phyloP scores from a whole-genome alignment of 2,329 filamentous ascomycete species.

The Penicillium verrucosum region DNA sequence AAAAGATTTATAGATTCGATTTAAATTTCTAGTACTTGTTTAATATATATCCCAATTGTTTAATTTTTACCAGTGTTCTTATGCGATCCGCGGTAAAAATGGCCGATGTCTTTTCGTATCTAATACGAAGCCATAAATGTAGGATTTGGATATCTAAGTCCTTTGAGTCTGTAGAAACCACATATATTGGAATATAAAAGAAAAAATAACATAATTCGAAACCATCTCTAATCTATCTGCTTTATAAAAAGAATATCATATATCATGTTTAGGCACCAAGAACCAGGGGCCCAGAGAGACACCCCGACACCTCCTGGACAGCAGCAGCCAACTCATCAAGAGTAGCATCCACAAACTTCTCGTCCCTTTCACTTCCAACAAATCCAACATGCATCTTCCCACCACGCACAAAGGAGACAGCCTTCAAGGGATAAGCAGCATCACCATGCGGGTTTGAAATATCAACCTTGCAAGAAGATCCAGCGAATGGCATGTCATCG shows the following conservation, averaged over 20 bases:
- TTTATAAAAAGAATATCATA: background rate
- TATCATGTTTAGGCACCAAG: conserved; percentile 10
- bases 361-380: conserved; percentile 51
- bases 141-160: background rate
- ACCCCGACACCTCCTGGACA: conserved; percentile 37
- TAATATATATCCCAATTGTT: conserved; percentile 1
- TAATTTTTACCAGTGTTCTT: background rate
- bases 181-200: background rate
- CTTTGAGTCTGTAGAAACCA: background rate
- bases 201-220: background rate
- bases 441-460: conserved; percentile 59
- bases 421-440: conserved; percentile 32
- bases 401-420: conserved; percentile 47
- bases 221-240: background rate
- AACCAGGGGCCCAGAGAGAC: conserved; percentile 1
- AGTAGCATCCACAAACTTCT: conserved; percentile 49
- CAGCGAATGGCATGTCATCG: conserved; percentile 47
- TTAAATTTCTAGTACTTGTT: background rate
- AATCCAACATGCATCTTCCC: conserved; percentile 61
- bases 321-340: conserved; percentile 50
- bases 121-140: no score
- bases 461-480: conserved; percentile 48
- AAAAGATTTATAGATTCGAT: background rate
- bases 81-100: background rate
- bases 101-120: background rate